A percentile compares a stretch with the other conserved stretches of the same genome.
Evolutionary conservation across 176 grass and related monocot species (phyloP).

Genomic region (bread wheat (Triticum aestivum)): IWGSC_CS_RefSeq_v2.1 NC_057810.1:594009123-594009622

Average conservation of each 20-base stretch:
- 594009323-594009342: constrained; percentile 11
- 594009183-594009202: constrained; percentile 54
- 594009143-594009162: not conserved
- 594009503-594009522: constrained; percentile 6
- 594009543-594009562: not conserved
- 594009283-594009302: constrained; percentile 63
- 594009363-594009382: constrained; percentile 10
- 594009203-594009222: constrained; percentile 94
- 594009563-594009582: constrained; percentile 72
- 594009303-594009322: constrained; percentile 15
- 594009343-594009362: not conserved
- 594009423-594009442: constrained; percentile 83
- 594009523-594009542: constrained; percentile 11
- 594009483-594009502: constrained; percentile 17
- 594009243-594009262: constrained; percentile 91
- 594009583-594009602: constrained; percentile 85
- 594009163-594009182: constrained; percentile 3
- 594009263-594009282: constrained; percentile 93
- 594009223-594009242: constrained; percentile 94
- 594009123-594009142: not conserved
- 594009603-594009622: constrained; percentile 82
- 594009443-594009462: constrained; percentile 96
- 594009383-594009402: constrained; percentile 25
- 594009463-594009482: constrained; percentile 99
- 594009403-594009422: constrained; percentile 99